Percentiles rank a stretch among this genome's conserved stretches.
phyloP scores from a whole-genome alignment of 352 stramenopile species.

The Phytopythium delawarense region DNA sequence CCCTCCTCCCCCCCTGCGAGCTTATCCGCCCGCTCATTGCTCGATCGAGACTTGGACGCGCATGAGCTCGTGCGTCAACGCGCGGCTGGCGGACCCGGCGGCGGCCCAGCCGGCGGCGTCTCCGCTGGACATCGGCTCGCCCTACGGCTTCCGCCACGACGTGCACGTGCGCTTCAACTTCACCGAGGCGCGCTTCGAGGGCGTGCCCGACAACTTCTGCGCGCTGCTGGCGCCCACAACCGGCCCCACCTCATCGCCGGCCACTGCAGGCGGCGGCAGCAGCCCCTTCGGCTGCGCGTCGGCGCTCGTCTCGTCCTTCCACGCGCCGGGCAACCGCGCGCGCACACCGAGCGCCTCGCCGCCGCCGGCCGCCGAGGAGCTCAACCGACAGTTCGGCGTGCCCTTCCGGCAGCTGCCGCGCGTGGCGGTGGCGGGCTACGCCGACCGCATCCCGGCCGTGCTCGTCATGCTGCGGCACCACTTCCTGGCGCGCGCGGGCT shows the following conservation, averaged over 20 bases:
- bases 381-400: slow-evolving; percentile 87
- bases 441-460: slow-evolving; percentile 77
- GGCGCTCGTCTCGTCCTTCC: neutral
- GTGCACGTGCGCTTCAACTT: slow-evolving; percentile 88
- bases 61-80: slow-evolving; percentile 36
- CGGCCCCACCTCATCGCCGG: neutral
- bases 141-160: slow-evolving; percentile 77
- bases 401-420: slow-evolving; percentile 72
- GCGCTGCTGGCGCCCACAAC: slow-evolving; percentile 24
- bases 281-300: slow-evolving; percentile 10
- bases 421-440: slow-evolving; percentile 55
- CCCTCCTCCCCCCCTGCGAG: neutral
- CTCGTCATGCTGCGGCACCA: slow-evolving; percentile 85
- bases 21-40: neutral
- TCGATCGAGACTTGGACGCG: no score
- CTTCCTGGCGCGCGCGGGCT: slow-evolving; percentile 65
- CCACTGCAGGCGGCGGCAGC: neutral
- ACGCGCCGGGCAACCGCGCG: slow-evolving; percentile 20
- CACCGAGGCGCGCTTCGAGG: slow-evolving; percentile 80
- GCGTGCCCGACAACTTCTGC: slow-evolving; percentile 78
- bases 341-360: slow-evolving; percentile 18
- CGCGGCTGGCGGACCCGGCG: slow-evolving; percentile 26
- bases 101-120: slow-evolving; percentile 27
- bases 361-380: slow-evolving; percentile 20
- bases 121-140: slow-evolving; percentile 61